Conservation (phyloP, 2,329 filamentous ascomycete genomes). For the Pseudohalonectria lignicola region DNA sequence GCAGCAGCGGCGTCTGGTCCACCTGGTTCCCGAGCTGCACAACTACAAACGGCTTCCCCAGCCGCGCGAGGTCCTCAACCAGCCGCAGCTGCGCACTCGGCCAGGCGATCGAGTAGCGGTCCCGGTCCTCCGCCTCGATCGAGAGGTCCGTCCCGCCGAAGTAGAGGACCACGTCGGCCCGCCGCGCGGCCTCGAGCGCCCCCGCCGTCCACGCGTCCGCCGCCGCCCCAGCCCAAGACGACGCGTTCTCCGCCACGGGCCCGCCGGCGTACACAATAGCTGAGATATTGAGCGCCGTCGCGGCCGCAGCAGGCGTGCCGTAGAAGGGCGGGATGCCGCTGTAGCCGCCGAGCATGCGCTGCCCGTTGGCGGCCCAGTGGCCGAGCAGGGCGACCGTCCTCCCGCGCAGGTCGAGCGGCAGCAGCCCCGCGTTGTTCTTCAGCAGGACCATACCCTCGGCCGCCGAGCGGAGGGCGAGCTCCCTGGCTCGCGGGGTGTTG, state of each 20-base stretch:
- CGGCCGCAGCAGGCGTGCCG: constrained; percentile 39
- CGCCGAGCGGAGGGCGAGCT: constrained; percentile 44
- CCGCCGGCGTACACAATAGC: not conserved
- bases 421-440: constrained; percentile 39
- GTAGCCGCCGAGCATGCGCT: constrained; percentile 50
- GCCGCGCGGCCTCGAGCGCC: constrained; percentile 25
- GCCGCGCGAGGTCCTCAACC: constrained; percentile 29
- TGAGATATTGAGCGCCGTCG: constrained; percentile 10
- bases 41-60: constrained; percentile 36
- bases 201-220: constrained; percentile 19
- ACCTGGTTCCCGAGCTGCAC: constrained; percentile 38
- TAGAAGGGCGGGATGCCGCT: constrained; percentile 43
- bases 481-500: constrained; percentile 37
- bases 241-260: constrained; percentile 7
- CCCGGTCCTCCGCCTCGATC: constrained; percentile 38
- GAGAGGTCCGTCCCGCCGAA: constrained; percentile 43
- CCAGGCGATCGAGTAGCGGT: constrained; percentile 41
- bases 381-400: constrained; percentile 45
- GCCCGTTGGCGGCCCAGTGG: constrained; percentile 45
- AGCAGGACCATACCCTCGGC: constrained; percentile 34
- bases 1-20: constrained; percentile 36
- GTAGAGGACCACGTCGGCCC: constrained; percentile 40
- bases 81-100: constrained; percentile 37
- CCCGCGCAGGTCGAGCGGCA: constrained; percentile 34
- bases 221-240: constrained; percentile 4